Percentiles rank a stretch among this genome's conserved stretches.
These are phyloP conservation scores for Sporisorium reilianum DNA, from an alignment of 1,284 basidiomycete species.

Conservation along the genomic window DNA sequence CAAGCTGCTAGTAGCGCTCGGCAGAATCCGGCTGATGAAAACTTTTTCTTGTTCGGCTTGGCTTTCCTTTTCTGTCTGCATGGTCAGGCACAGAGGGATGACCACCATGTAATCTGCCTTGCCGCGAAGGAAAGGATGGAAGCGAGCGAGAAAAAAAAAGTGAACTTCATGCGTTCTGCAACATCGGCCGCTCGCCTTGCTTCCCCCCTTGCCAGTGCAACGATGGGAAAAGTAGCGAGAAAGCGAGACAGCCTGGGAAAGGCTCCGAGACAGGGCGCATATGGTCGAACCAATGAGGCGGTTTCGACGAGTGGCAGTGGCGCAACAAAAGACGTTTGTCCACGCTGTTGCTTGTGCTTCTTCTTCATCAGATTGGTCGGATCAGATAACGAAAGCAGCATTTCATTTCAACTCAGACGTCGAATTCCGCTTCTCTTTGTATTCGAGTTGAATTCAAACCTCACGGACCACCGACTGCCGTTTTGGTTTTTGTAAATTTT, in stretches of 20 bases:
- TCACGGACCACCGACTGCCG: neutral
- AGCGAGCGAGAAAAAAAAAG: neutral
- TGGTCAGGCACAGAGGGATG: conserved; percentile 8
- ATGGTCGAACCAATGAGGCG: no score
- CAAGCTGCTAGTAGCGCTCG: no score
- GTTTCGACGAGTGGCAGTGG: no score
- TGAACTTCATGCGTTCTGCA: conserved; percentile 1
- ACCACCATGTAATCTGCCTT: no score
- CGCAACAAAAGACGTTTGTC: no score
- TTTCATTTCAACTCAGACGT: conserved; percentile 16
- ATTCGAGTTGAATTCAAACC: neutral
- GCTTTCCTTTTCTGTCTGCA: neutral
- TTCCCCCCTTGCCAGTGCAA: no score
- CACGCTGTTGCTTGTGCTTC: neutral
- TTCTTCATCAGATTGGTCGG: conserved; percentile 38
- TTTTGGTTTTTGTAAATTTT: conserved; percentile 3
- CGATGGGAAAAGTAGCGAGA: no score
- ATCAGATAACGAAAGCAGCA: conserved; percentile 33
- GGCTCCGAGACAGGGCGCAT: no score
- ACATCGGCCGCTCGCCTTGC: no score
- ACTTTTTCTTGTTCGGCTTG: neutral
- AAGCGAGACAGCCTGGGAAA: no score
- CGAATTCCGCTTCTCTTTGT: conserved; percentile 4
- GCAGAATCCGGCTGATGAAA: conserved; percentile 6
- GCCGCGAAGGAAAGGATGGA: no score